Percentiles rank a stretch among this genome's conserved stretches.
phyloP scores from a whole-genome alignment of 257 asterid species.

The Solanum dulcamara region DNA sequence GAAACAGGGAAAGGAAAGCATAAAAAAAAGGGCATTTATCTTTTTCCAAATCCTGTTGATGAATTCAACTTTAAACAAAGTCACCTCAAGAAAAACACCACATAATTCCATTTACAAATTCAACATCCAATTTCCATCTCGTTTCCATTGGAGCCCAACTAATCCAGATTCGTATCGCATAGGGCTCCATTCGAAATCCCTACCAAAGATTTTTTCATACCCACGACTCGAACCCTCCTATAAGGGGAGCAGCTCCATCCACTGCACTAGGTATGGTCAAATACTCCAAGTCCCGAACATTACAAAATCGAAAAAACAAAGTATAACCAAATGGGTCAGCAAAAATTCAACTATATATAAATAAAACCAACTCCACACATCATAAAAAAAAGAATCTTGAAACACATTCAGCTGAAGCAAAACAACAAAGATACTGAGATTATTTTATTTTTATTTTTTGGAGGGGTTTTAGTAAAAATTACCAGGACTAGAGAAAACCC shows the following conservation, averaged over 20 bases:
- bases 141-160: neutral
- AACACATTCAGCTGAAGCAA: neutral
- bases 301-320: neutral
- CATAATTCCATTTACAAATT: neutral
- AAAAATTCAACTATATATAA: neutral
- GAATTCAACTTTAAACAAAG: neutral
- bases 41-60: neutral
- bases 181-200: neutral
- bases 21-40: neutral
- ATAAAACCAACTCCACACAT: neutral
- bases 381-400: neutral
- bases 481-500: slow-evolving; percentile 67
- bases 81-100: neutral
- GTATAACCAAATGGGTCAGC: neutral
- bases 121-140: neutral
- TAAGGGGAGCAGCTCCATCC: no score
- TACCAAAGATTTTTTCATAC: neutral
- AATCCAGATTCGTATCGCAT: neutral
- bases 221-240: no score
- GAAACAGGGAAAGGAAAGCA: neutral
- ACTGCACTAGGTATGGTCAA: no score
- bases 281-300: neutral
- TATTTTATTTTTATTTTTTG: neutral
- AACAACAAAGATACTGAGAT: neutral
- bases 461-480: neutral